A percentile compares a stretch with the other conserved stretches of the same genome.
Evolutionary conservation across 1,139 yeast genomes (phyloP).

Genomic region (Yamadazyma epiphylla): DNA sequence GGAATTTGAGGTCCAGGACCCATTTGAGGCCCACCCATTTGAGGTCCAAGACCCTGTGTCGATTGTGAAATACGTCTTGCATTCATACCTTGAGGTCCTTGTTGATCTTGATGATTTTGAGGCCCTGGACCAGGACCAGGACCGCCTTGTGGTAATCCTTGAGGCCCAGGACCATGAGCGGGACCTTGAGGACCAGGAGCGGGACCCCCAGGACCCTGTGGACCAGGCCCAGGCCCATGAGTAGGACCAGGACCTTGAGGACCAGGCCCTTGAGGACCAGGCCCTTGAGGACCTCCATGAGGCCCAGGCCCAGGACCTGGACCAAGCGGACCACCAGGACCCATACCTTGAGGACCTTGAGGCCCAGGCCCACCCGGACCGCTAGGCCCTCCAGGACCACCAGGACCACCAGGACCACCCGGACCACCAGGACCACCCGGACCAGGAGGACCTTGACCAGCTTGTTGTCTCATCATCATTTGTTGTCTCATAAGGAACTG

Average conservation of each 20-base stretch:
- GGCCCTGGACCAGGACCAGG: conserved; percentile 6
- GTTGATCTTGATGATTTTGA: conserved; percentile 12
- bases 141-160: conserved; percentile 2
- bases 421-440: no score
- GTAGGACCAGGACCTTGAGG: no score
- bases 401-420: conserved; percentile 1
- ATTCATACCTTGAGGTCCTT: conserved; percentile 1
- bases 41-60: conserved; percentile 3
- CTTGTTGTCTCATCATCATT: conserved; percentile 10
- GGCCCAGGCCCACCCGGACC: conserved; percentile 6
- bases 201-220: background rate
- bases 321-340: background rate
- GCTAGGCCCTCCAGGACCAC: conserved; percentile 1
- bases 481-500: conserved; percentile 8
- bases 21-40: conserved; percentile 2
- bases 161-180: no score
- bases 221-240: no score
- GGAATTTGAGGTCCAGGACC: no score
- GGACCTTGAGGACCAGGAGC: conserved; percentile 4
- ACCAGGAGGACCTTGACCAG: conserved; percentile 1
- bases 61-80: background rate
- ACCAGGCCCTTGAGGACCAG: no score
- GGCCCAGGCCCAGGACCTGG: no score
- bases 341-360: background rate
- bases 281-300: no score